Conservation (phyloP, 352 stramenopile genomes). For the Globisporangium radiosum region DNA sequence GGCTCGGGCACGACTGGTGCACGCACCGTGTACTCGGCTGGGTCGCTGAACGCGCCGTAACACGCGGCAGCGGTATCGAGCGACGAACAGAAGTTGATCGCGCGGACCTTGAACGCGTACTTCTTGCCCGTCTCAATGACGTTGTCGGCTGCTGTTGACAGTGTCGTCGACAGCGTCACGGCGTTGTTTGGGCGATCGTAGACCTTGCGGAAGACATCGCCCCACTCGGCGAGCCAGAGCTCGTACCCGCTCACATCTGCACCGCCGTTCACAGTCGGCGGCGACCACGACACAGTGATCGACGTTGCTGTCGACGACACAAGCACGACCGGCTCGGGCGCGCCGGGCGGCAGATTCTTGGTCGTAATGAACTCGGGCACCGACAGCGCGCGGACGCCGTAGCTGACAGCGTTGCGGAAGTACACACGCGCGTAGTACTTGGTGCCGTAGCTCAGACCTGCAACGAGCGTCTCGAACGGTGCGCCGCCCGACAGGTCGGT, state of each 20-base stretch:
- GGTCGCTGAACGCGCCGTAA: constrained; percentile 85
- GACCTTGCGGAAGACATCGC: constrained; percentile 81
- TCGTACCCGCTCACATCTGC: constrained; percentile 92
- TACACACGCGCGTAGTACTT: constrained; percentile 88
- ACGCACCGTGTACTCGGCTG: constrained; percentile 88
- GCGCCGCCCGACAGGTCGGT: constrained; percentile 75
- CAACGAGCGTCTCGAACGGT: constrained; percentile 61
- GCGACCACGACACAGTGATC: constrained; percentile 89
- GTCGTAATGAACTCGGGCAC: constrained; percentile 76
- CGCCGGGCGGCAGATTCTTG: constrained; percentile 83
- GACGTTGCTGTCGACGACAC: constrained; percentile 84
- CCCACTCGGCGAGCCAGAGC: constrained; percentile 95
- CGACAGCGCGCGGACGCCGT: constrained; percentile 64
- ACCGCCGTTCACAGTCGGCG: constrained; percentile 88
- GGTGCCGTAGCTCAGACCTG: constrained; percentile 72
- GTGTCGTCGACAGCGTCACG: constrained; percentile 49
- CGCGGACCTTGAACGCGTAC: constrained; percentile 93
- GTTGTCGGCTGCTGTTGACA: constrained; percentile 77
- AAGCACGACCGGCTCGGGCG: constrained; percentile 81
- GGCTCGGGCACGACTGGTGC: constrained; percentile 75
- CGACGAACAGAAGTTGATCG: constrained; percentile 91
- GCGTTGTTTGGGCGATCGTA: constrained; percentile 92
- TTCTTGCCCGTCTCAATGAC: constrained; percentile 87
- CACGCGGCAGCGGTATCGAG: constrained; percentile 70
- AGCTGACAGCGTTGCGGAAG: constrained; percentile 88